Conservation (phyloP, 2,329 filamentous ascomycete genomes). For the Penicillium sp. region DNA sequence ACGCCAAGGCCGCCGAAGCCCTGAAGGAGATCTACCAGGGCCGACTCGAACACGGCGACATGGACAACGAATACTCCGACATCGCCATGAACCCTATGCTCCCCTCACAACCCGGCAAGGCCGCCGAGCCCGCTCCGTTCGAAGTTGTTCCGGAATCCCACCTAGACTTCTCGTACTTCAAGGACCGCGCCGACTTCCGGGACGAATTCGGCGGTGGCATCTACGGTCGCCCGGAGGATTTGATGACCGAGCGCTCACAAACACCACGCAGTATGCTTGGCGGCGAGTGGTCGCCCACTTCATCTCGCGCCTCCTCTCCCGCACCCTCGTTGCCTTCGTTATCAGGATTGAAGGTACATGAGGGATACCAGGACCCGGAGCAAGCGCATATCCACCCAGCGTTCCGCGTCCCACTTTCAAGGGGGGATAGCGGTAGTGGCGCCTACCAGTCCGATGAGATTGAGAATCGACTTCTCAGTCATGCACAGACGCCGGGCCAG, state of each 20-base stretch:
- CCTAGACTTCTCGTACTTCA: slow-evolving; percentile 90
- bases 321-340: slow-evolving; percentile 41
- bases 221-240: slow-evolving; percentile 50
- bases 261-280: slow-evolving; percentile 46
- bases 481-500: slow-evolving; percentile 40
- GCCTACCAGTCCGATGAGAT: slow-evolving; percentile 47
- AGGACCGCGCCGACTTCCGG: slow-evolving; percentile 84
- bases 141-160: slow-evolving; percentile 86
- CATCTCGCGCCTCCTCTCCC: slow-evolving; percentile 47
- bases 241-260: slow-evolving; percentile 50
- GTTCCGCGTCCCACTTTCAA: slow-evolving; percentile 39
- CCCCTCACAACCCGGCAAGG: slow-evolving; percentile 60
- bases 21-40: slow-evolving; percentile 85
- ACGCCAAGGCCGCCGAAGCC: slow-evolving; percentile 84
- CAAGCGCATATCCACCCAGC: slow-evolving; percentile 39
- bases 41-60: slow-evolving; percentile 62
- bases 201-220: slow-evolving; percentile 80
- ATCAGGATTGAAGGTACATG: slow-evolving; percentile 31
- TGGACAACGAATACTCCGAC: slow-evolving; percentile 65
- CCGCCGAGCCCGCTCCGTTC: slow-evolving; percentile 67
- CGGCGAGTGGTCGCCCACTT: slow-evolving; percentile 43
- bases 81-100: slow-evolving; percentile 80
- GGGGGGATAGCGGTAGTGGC: slow-evolving; percentile 29
- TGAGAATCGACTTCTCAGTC: slow-evolving; percentile 42
- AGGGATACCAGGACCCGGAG: slow-evolving; percentile 31